These are phyloP conservation scores for Neopestalotiopsis rosae DNA, from an alignment of 2,329 filamentous ascomycete species.

Conservation along the genomic window DNA sequence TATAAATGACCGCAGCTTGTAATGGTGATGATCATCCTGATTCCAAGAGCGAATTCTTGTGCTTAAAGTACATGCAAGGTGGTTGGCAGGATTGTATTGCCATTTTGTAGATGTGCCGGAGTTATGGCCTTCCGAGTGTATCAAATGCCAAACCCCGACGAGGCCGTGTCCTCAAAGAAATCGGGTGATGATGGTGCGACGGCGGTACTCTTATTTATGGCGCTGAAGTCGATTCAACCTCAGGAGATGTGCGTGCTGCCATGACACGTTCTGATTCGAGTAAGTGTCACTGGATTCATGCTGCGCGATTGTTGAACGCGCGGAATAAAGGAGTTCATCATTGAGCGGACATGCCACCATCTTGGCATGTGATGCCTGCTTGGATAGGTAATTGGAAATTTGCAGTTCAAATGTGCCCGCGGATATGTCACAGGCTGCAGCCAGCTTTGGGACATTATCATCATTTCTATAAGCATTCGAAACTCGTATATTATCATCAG, in stretches of 20 bases:
- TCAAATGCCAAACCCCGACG: neutral
- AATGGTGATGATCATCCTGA: no score
- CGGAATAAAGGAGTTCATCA: neutral
- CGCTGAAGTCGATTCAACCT: neutral
- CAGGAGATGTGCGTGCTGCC: neutral
- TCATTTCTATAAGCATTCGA: conserved; percentile 1
- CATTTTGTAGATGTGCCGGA: neutral
- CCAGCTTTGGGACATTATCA: neutral
- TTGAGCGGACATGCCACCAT: neutral
- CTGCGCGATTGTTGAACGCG: no score
- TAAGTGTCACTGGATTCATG: neutral
- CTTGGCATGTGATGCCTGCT: neutral
- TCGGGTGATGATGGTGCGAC: neutral
- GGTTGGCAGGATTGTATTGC: neutral
- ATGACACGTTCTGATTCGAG: neutral
- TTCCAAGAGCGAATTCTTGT: neutral
- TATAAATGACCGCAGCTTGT: no score
- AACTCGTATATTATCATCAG: neutral
- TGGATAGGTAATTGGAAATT: neutral
- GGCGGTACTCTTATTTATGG: neutral
- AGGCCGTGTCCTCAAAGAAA: neutral
- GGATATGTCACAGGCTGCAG: neutral
- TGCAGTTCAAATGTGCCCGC: neutral
- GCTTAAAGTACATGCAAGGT: neutral
- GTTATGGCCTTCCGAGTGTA: neutral